phyloP scores from a whole-genome alignment of 345 rosid genomes.

The Sisymbrium altissimum region DNA sequence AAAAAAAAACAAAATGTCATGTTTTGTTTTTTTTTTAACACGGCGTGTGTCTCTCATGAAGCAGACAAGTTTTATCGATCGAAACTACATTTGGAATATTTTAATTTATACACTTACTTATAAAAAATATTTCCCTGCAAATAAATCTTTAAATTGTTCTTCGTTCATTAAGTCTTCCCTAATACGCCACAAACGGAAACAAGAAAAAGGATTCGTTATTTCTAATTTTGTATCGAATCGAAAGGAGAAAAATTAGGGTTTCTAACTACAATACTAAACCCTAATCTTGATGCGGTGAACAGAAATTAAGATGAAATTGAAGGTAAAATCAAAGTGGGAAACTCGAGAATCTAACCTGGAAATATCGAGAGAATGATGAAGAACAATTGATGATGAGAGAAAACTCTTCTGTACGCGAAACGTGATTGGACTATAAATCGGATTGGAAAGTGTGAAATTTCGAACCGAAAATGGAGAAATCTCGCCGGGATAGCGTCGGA shows the following conservation, averaged over 20 bases:
- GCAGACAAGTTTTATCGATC: conserved; percentile 38
- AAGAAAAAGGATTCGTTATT: not conserved
- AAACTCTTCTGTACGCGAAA: not conserved
- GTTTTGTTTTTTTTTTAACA: conserved; percentile 10
- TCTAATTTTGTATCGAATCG: not conserved
- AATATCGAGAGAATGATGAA: conserved; percentile 4
- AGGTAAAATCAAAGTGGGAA: not conserved
- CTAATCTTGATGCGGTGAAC: not conserved
- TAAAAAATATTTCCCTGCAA: not conserved
- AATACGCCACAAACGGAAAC: conserved; percentile 12
- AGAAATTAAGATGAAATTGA: not conserved
- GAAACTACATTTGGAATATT: conserved; percentile 2
- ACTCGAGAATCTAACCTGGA: conserved; percentile 12
- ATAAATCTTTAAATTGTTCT: conserved; percentile 2
- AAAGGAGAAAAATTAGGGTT: too few species aligned
- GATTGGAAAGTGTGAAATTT: not conserved
- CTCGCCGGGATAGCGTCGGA: not conserved
- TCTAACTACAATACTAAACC: too few species aligned
- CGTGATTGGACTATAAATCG: not conserved
- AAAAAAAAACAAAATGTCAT: not conserved
- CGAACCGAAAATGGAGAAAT: not conserved
- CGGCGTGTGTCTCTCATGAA: conserved; percentile 35
- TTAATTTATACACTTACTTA: not conserved
- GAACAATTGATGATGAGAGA: not conserved
- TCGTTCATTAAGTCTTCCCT: not conserved